phyloP scores from a whole-genome alignment of 306 rosid species.

The Rosa rugosa region DNA sequence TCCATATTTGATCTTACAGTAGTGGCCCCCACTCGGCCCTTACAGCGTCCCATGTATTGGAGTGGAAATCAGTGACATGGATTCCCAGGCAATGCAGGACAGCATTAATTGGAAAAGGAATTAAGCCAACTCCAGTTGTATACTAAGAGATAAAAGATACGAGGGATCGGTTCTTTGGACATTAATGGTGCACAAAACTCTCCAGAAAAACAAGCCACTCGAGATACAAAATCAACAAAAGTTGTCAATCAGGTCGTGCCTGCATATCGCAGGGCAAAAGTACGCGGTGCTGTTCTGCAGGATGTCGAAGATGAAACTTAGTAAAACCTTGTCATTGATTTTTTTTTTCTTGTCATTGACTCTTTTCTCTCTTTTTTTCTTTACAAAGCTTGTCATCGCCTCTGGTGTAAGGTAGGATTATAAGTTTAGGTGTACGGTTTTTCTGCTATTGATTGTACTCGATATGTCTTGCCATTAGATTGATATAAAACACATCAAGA shows the following conservation, averaged over 20 bases:
- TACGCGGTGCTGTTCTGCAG: slow-evolving; percentile 69
- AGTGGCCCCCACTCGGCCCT: too few species aligned
- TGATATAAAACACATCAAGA: background rate
- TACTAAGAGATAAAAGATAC: slow-evolving; percentile 54
- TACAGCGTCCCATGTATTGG: too few species aligned
- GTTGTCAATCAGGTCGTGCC: slow-evolving; percentile 61
- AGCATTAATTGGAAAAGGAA: too few species aligned
- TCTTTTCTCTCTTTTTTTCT: too few species aligned
- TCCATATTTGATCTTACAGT: too few species aligned
- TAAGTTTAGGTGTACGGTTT: background rate
- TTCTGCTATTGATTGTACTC: background rate
- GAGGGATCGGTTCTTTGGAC: slow-evolving; percentile 42
- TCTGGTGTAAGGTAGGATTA: background rate
- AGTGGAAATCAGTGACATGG: too few species aligned
- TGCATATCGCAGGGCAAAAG: slow-evolving; percentile 73
- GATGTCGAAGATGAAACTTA: slow-evolving; percentile 46
- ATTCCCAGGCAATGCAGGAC: too few species aligned
- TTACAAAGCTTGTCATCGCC: too few species aligned
- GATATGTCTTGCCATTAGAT: background rate
- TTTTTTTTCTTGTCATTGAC: background rate
- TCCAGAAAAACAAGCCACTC: slow-evolving; percentile 58
- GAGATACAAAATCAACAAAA: slow-evolving; percentile 37
- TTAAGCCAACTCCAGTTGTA: slow-evolving; percentile 46
- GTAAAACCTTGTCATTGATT: slow-evolving; percentile 11
- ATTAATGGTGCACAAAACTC: slow-evolving; percentile 44